Evolutionary conservation across 805 yeast genomes (phyloP), one percentile per base, ranked within the genome.

Genomic region (Yamadazyma takamatsuzukensis): DNA sequence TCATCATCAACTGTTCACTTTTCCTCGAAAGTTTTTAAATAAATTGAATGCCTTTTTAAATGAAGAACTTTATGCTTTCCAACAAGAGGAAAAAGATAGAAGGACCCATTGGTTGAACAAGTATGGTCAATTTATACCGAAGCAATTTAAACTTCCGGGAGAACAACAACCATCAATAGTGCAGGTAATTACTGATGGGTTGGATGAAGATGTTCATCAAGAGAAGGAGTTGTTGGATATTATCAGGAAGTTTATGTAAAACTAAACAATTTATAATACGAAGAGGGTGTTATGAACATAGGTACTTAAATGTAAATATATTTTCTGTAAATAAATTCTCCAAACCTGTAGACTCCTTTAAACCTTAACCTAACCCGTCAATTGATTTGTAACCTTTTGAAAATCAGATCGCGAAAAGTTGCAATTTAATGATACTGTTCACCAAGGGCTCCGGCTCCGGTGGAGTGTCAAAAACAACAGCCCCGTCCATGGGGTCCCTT

Each of bases 101-200:
- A 44, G 72, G 21, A 51, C 44, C 23, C 44, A 42, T 18, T 66
- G 72, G 72, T 40, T 63, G 13, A 47, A 46, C 8, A 54, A 56
- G 27, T 64, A 62, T 36, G 71, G 70, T 8, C 59, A 56, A 25
- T 66, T 54, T 34, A 63, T 66, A 10, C 72, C 72, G 4, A 54
- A 50, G 32, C 64, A 60, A 30, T 61, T 66, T 40, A 43, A 39
- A 27, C 45, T 66, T 1, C 70, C 70, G 1, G 70, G 68, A 1
- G 67, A 59, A 18, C 48, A 45, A 25, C 60, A 59, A 40, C 72
- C 72, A 1, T 39, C 49, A 5, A 57, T 66, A 15, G 60, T 61
- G 33, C 69, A 65, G 47, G 63, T 66, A 5, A 43, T 63, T 12
- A 66, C 71, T 15, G 70, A 66, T 30, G 70, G 71, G 2, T 38